Percentiles rank a stretch among this genome's conserved stretches.
These are phyloP conservation scores for Mycena latifolia DNA, from an alignment of 768 basidiomycete species.

Conservation along the genomic window DNA sequence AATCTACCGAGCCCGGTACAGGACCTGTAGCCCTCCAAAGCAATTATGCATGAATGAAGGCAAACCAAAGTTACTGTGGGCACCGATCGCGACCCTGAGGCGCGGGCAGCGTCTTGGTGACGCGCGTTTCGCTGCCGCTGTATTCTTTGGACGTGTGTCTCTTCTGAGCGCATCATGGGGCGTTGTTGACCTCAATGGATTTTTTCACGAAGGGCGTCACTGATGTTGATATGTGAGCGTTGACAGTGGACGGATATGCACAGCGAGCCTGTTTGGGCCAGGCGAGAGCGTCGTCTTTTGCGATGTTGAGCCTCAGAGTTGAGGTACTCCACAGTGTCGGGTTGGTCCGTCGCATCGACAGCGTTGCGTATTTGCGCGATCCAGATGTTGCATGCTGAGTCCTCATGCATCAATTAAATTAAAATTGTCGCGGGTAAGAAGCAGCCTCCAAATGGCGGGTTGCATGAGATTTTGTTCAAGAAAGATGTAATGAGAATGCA, in stretches of 20 bases:
- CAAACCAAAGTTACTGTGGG: constrained; percentile 81
- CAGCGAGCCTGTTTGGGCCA: constrained; percentile 67
- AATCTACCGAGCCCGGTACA: constrained; percentile 70
- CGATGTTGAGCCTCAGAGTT: constrained; percentile 74
- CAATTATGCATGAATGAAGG: constrained; percentile 79
- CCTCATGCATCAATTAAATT: too few species aligned
- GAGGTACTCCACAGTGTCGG: constrained; percentile 72
- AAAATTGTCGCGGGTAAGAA: too few species aligned
- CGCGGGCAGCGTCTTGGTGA: constrained; percentile 62
- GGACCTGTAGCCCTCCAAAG: constrained; percentile 78
- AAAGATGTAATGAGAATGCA: too few species aligned
- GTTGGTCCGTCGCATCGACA: constrained; percentile 68
- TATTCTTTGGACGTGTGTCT: constrained; percentile 59
- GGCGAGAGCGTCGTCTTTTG: constrained; percentile 76
- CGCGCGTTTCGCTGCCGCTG: constrained; percentile 70
- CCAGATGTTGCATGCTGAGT: too few species aligned
- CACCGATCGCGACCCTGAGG: constrained; percentile 53
- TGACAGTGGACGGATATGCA: constrained; percentile 67
- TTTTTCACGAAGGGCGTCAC: constrained; percentile 68
- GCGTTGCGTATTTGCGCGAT: too few species aligned
- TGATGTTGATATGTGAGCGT: constrained; percentile 60
- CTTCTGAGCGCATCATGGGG: constrained; percentile 57
- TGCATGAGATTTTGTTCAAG: too few species aligned
- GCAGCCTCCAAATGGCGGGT: too few species aligned
- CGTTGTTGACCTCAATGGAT: constrained; percentile 67